Percentiles rank a stretch among this genome's conserved stretches.
Conservation (phyloP, 176 grass and related monocot genomes). For the Saccharum officinarum region DNA sequence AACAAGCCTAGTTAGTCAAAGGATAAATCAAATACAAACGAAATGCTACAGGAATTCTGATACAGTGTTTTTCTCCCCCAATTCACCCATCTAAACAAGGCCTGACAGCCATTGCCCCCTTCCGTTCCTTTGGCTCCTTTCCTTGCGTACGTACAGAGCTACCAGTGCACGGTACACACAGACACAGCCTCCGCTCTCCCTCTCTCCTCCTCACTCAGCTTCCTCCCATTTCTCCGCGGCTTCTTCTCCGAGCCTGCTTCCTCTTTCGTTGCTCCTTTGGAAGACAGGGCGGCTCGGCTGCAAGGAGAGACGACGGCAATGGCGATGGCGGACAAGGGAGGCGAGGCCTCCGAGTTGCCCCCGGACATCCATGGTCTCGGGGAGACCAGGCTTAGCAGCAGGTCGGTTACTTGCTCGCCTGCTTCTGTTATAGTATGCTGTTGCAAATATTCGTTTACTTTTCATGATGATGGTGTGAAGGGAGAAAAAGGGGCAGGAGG, state of each 20-base stretch:
- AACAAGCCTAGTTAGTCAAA: too few species aligned
- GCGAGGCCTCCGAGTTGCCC: neutral
- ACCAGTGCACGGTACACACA: neutral
- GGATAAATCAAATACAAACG: too few species aligned
- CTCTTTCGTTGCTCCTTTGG: neutral
- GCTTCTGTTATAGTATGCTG: neutral
- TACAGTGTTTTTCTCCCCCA: too few species aligned
- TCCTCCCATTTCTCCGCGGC: neutral
- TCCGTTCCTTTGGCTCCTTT: slow-evolving; percentile 7
- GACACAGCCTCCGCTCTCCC: neutral
- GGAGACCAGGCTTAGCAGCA: neutral
- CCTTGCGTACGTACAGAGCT: neutral
- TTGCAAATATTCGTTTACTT: neutral
- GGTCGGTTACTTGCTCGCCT: neutral
- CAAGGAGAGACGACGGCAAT: neutral
- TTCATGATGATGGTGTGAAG: neutral
- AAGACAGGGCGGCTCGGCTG: neutral
- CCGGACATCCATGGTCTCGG: slow-evolving; percentile 9
- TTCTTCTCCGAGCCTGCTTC: neutral
- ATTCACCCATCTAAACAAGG: too few species aligned
- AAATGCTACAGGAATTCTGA: too few species aligned
- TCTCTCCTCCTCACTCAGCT: too few species aligned
- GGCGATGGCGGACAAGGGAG: neutral
- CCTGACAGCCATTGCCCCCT: slow-evolving; percentile 11
- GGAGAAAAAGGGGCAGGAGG: neutral